phyloP scores from a whole-genome alignment of 495 filamentous ascomycete genomes.

The Penicillium taxi region DNA sequence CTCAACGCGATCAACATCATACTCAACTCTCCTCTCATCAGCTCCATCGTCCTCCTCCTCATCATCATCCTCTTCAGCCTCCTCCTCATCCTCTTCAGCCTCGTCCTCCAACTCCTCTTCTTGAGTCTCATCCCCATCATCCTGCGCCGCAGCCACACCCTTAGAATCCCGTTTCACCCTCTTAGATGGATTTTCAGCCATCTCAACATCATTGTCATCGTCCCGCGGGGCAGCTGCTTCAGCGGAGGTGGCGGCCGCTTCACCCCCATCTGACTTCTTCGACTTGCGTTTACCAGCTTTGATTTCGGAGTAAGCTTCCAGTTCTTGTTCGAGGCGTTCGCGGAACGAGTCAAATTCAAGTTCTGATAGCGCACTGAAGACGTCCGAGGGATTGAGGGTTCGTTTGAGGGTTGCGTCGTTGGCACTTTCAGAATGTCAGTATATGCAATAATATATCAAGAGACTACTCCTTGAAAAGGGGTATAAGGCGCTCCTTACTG shows the following conservation, averaged over 20 bases:
- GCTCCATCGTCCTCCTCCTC: constrained; percentile 33
- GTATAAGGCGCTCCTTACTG: constrained; percentile 55
- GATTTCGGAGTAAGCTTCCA: constrained; percentile 52
- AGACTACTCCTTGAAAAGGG: neutral
- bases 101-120: constrained; percentile 48
- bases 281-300: constrained; percentile 58
- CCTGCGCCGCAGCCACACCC: constrained; percentile 33
- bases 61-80: constrained; percentile 40
- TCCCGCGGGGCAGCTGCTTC: constrained; percentile 31
- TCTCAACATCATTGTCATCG: constrained; percentile 38
- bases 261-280: constrained; percentile 44
- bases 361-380: constrained; percentile 73
- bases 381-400: constrained; percentile 76
- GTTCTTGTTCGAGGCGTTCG: constrained; percentile 50
- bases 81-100: constrained; percentile 46
- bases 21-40: constrained; percentile 34
- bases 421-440: constrained; percentile 43
- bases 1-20: constrained; percentile 60
- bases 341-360: constrained; percentile 77
- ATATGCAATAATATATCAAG: neutral
- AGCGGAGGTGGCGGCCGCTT: constrained; percentile 11
- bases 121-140: constrained; percentile 47
- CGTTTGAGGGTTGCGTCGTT: constrained; percentile 75
- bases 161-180: constrained; percentile 39
- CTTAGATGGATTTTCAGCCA: constrained; percentile 28